Base-by-base conservation (phyloP, 305 asterid genomes). In the Plantago lanceolata region DNA sequence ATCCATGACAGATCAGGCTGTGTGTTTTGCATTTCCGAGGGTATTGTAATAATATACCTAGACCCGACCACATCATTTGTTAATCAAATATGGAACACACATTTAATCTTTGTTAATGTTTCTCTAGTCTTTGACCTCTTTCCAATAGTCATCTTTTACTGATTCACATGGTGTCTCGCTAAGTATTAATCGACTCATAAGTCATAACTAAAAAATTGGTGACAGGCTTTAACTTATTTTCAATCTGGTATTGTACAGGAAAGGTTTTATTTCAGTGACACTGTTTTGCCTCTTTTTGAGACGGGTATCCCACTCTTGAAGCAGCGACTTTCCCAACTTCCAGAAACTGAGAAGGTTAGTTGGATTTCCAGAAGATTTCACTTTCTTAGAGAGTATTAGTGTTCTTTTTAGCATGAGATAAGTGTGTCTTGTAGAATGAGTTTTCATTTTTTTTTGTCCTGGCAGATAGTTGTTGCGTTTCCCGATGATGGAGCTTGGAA, bases 401-500 rank as follows among this genome's bases (percentile, higher is more conserved):
- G 17, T 9, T 26, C 1, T 54, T 64, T 26, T 16, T 26, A 28
- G 26, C 51, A 28, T 59, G n/a, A 31, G 31, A 55, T 40, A 29
- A 44, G 6, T 57, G 18, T 2, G 16, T 45, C 47, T 48, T 29
- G 33, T 54, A 63, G 16, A 33, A 21, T 49, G 43, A 57, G 28
- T 67, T 44, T 33, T 55, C 29, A 26, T 55, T 64, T 48, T 49
- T 20, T 28, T 62, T 61, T 48, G 63, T 56, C 56, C 8, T 19
- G 24, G 19, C 94, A 92, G 98, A 87, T 87, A 67, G 89, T 87
- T 59, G 76, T 93, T 75, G 99, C 97, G 18, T 93, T 90, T 73
- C 99, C 99, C 0, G 99, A 93, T 77, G 99, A 93, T 84, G 99
- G 99, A 65, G 99, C 99, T 73, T 93, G 99, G 99, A 93, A 93